A percentile compares a stretch with the other conserved stretches of the same genome.
Conservation (phyloP, 352 stramenopile genomes). For the Globisporangium echinulatum region DNA sequence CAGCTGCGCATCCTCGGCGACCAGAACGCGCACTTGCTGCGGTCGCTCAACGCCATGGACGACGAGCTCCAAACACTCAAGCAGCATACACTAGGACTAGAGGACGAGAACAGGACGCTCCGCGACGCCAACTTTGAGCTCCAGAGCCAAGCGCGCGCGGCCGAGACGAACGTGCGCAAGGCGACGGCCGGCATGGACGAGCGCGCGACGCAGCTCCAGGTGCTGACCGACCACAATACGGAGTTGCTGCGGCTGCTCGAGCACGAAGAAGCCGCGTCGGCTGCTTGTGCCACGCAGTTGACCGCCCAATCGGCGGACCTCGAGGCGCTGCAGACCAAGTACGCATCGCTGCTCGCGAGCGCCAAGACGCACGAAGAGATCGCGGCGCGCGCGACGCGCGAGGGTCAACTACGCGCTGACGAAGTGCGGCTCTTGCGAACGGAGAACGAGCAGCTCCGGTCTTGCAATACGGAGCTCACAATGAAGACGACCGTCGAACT, state of each 20-base stretch:
- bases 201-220: conserved; percentile 89
- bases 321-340: conserved; percentile 83
- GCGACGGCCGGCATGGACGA: conserved; percentile 77
- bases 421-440: conserved; percentile 90
- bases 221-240: conserved; percentile 94
- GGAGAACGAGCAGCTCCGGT: conserved; percentile 89
- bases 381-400: conserved; percentile 75
- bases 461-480: conserved; percentile 90
- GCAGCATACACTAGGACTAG: conserved; percentile 53
- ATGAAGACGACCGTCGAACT: conserved; percentile 95
- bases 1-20: conserved; percentile 93
- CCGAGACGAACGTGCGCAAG: conserved; percentile 81
- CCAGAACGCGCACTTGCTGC: conserved; percentile 87
- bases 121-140: conserved; percentile 92
- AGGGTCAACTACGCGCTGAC: conserved; percentile 91
- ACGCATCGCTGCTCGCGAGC: conserved; percentile 85
- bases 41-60: conserved; percentile 84
- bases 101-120: conserved; percentile 90
- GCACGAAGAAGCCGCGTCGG: conserved; percentile 88
- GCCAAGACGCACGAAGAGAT: conserved; percentile 93
- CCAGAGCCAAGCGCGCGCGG: conserved; percentile 81
- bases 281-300: conserved; percentile 33
- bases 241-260: conserved; percentile 93
- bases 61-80: conserved; percentile 65
- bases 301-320: conserved; percentile 66